These are phyloP conservation scores for Colletotrichum sp. DNA, from an alignment of 2,329 filamentous ascomycete species.

Conservation along the genomic window DNA sequence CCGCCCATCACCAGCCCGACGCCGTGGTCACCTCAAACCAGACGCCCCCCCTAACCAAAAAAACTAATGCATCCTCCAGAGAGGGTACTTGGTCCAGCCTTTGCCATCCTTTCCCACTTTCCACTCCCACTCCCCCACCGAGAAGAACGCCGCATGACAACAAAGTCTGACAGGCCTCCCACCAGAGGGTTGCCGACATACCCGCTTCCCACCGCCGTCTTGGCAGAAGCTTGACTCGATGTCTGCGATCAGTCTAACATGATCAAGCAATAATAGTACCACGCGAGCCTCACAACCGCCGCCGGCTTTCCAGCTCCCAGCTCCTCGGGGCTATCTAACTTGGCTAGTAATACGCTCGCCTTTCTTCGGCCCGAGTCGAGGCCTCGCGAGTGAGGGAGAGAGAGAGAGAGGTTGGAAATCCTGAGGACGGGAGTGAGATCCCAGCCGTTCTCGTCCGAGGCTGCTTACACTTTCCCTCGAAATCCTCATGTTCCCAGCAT, in stretches of 20 bases:
- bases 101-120: neutral
- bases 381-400: neutral
- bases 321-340: neutral
- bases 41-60: neutral
- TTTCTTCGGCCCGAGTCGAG: neutral
- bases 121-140: neutral
- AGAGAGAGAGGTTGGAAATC: neutral
- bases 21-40: neutral
- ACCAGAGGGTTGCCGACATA: constrained; percentile 7
- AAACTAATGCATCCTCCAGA: neutral
- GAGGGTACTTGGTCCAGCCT: neutral
- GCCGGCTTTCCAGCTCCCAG: neutral
- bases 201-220: constrained; percentile 13
- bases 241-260: neutral
- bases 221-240: constrained; percentile 21
- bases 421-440: neutral
- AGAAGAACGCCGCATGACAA: neutral
- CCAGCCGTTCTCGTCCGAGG: neutral
- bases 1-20: neutral
- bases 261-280: neutral
- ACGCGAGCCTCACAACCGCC: neutral
- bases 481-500: neutral
- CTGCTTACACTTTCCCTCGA: neutral
- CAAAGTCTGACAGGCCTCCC: neutral
- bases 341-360: neutral